Evolutionary conservation across 306 rosid species (phyloP), one percentile per base, ranked within the genome.

Genomic region (Crataegus laevigata): DNA sequence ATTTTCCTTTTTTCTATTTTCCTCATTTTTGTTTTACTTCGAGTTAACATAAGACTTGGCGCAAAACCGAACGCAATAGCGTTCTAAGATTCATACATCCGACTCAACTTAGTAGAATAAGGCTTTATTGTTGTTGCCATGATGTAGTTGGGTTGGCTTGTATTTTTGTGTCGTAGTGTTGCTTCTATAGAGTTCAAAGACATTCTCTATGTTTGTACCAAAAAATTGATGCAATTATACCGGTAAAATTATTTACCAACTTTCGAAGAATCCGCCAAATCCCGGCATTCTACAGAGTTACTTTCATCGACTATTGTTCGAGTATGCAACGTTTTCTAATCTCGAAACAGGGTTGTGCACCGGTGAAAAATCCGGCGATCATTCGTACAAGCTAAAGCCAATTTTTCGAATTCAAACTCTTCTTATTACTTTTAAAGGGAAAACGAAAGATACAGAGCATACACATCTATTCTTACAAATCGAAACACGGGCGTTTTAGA

Each of bases 61-160:
- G 6, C 9, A 34, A 34, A 34, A 34, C 8, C 8, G 8, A 34
- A 34, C 8, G 2, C 8, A 34, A 2, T 34, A 8, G 8, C 38
- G 2, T 34, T 34, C 6, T 34, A 6, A 34, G 6, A 34, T 34
- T 34, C 38, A 34, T 34, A 34, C 38, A 34, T 4, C 38, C 2
- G 8, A 34, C 9, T 3, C 38, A 34, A 34, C 38, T 34, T 34
- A 34, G 2, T 34, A 8, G 9, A 8, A 34, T 34, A 34, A 34
- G 38, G 38, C 38, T 34, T 34, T n/a, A n/a, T n/a, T 6, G 38
- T 34, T 34, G 2, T 34, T 34, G 8, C 38, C 1, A 0, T 0
- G 38, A 6, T 34, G 68, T 45, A 5, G 55, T 22, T 67, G 86
- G 43, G 78, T 69, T 67, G 42, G 50, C 36, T 67, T 72, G 80